phyloP scores from a whole-genome alignment of 2,329 filamentous ascomycete genomes.

The Diaporthe vaccinii region DNA sequence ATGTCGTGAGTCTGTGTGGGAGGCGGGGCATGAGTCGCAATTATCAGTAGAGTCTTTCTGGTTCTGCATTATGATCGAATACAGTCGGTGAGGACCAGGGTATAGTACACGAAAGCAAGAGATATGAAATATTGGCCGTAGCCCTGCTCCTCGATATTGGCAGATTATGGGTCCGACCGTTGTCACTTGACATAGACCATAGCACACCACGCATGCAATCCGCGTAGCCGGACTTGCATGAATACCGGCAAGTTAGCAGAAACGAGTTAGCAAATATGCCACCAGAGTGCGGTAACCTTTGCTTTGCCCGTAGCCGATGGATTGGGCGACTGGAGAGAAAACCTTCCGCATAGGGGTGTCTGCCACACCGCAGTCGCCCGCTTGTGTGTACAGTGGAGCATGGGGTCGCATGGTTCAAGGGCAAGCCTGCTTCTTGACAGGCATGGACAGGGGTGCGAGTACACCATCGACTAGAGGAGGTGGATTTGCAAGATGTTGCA shows the following conservation, averaged over 20 bases:
- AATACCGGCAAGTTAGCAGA: slow-evolving; percentile 34
- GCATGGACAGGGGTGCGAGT: slow-evolving; percentile 14
- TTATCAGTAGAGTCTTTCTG: slow-evolving; percentile 1
- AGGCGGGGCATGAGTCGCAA: slow-evolving; percentile 35
- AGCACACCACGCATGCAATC: slow-evolving; percentile 17
- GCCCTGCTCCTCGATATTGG: slow-evolving; percentile 23
- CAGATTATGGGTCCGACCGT: slow-evolving; percentile 21
- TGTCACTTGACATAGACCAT: slow-evolving; percentile 33
- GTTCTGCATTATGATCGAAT: slow-evolving; percentile 32
- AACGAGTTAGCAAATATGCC: slow-evolving; percentile 36
- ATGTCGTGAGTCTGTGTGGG: slow-evolving; percentile 12
- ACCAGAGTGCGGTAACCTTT: slow-evolving; percentile 16
- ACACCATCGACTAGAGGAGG: slow-evolving; percentile 30
- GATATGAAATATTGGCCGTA: slow-evolving; percentile 36
- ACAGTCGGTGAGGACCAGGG: slow-evolving; percentile 31
- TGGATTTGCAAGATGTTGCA: slow-evolving; percentile 36
- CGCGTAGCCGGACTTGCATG: slow-evolving; percentile 30
- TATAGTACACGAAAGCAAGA: slow-evolving; percentile 28
- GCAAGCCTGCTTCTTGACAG: slow-evolving; percentile 23
- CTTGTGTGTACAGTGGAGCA: slow-evolving; percentile 26
- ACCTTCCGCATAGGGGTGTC: slow-evolving; percentile 33
- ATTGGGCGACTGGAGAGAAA: slow-evolving; percentile 16
- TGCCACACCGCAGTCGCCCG: slow-evolving; percentile 26
- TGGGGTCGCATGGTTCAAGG: slow-evolving; percentile 34
- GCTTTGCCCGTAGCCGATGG: slow-evolving; percentile 9